These are phyloP conservation scores for Leucocoprinus birnbaumii DNA, from an alignment of 768 basidiomycete species.

Conservation along the genomic window DNA sequence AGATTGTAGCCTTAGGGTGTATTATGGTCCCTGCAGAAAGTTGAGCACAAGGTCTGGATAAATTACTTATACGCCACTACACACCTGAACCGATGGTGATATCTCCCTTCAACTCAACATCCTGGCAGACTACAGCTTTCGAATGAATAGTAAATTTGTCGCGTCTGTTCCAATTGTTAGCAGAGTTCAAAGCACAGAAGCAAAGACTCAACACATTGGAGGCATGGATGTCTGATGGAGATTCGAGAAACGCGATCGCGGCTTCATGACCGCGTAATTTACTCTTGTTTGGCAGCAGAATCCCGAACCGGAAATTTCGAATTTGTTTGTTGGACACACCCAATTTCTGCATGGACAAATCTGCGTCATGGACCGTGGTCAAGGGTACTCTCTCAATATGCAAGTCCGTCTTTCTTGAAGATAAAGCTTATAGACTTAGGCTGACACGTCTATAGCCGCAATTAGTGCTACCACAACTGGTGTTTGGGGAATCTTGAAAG, in stretches of 20 bases:
- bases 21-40: constrained; percentile 67
- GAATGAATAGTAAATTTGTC: constrained; percentile 91
- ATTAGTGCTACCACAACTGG: constrained; percentile 51
- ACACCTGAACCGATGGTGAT: constrained; percentile 87
- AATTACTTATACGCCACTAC: neutral
- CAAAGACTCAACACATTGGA: constrained; percentile 32
- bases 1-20: constrained; percentile 92
- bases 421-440: constrained; percentile 23
- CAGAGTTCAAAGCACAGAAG: neutral
- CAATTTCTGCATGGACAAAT: constrained; percentile 25
- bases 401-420: constrained; percentile 62
- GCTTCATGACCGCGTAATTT: neutral
- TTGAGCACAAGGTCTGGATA: neutral
- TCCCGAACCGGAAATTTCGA: neutral
- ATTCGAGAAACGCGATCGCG: neutral
- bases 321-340: neutral
- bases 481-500: constrained; percentile 40
- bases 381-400: constrained; percentile 67
- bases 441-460: constrained; percentile 39
- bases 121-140: constrained; percentile 87
- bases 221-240: constrained; percentile 20
- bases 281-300: neutral
- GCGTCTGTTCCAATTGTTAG: constrained; percentile 43
- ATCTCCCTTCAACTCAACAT: constrained; percentile 92
- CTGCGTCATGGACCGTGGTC: constrained; percentile 40